A percentile compares a stretch with the other conserved stretches of the same genome.
These are phyloP conservation scores for Pyrenochaeta sp. DNA, from an alignment of 2,329 filamentous ascomycete species.

Conservation along the genomic window DNA sequence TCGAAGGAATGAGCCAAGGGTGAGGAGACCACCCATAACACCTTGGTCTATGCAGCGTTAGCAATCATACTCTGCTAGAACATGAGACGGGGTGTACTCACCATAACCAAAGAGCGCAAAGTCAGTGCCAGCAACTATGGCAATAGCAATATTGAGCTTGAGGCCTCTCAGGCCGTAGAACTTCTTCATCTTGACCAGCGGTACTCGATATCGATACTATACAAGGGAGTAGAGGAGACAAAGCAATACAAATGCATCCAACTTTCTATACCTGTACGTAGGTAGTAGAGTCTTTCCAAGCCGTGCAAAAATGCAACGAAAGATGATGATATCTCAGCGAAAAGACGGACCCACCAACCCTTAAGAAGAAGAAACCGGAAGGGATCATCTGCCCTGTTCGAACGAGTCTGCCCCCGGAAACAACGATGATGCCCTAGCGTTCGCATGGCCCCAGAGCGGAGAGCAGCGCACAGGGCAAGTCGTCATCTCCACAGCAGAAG, in stretches of 20 bases:
- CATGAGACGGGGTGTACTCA: constrained; percentile 37
- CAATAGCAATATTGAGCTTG: constrained; percentile 71
- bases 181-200: constrained; percentile 33
- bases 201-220: background rate
- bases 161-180: constrained; percentile 73
- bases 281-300: too few species aligned
- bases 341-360: background rate
- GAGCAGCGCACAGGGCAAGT: too few species aligned
- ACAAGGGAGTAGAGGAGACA: background rate
- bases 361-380: constrained; percentile 7
- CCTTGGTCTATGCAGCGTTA: constrained; percentile 36
- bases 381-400: constrained; percentile 5
- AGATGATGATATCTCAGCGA: background rate
- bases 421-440: constrained; percentile 11
- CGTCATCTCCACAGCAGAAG: constrained; percentile 15
- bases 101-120: constrained; percentile 73
- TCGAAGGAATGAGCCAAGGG: constrained; percentile 66
- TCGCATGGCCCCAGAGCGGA: constrained; percentile 10
- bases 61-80: background rate
- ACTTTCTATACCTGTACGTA: too few species aligned
- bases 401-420: constrained; percentile 12
- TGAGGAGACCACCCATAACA: constrained; percentile 73
- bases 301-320: background rate
- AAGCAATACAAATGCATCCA: background rate
- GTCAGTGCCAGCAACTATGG: constrained; percentile 74